These are phyloP conservation scores for Biancaea sappan DNA, from an alignment of 306 rosid species.

Conservation along the genomic window DNA sequence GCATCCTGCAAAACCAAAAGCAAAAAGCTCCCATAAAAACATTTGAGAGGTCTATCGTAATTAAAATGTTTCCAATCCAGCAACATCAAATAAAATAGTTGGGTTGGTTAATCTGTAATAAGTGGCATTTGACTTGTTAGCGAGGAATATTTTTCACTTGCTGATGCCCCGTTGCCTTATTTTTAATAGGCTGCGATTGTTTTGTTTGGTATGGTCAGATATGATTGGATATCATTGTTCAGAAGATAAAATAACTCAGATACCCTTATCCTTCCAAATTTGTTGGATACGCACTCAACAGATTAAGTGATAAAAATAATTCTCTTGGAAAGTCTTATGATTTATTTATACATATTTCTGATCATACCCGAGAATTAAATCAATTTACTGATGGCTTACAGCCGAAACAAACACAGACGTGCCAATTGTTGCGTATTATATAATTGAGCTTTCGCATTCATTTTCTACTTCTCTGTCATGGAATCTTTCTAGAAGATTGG, in stretches of 20 bases:
- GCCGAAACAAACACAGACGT: conserved; percentile 37
- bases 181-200: neutral
- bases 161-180: neutral
- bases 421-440: conserved; percentile 31
- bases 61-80: neutral
- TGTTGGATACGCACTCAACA: conserved; percentile 29
- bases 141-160: neutral
- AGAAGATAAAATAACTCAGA: neutral
- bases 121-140: neutral
- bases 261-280: conserved; percentile 29
- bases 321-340: neutral
- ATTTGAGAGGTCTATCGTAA: neutral
- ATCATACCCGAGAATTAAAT: conserved; percentile 17
- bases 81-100: neutral
- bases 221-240: neutral
- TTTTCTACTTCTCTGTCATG: conserved; percentile 17
- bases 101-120: neutral
- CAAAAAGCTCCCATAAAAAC: neutral
- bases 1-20: neutral
- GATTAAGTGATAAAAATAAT: neutral
- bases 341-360: neutral
- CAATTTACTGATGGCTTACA: conserved; percentile 12
- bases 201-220: neutral
- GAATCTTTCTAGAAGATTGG: conserved; percentile 38
- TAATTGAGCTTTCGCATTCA: neutral